Evolutionary conservation across 352 stramenopile genomes (phyloP), one percentile per base, ranked within the genome.

Genomic region (Phytophthora foliorum): DNA sequence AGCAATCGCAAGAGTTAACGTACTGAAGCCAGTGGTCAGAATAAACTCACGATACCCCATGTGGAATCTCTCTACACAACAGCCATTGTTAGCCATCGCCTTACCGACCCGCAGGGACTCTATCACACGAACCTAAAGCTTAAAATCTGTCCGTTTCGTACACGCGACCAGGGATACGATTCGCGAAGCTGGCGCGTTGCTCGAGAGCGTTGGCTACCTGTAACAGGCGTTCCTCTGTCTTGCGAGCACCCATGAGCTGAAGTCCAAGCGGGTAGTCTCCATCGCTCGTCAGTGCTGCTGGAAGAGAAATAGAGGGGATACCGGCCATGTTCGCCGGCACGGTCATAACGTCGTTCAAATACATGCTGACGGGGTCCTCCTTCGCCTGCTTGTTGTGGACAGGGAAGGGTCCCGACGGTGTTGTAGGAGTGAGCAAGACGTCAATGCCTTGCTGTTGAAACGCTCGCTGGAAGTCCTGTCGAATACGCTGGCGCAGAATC

Each of bases 261-360:
- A 95, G 74, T 21, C 88, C 85, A 5, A 95, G 80, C n/a, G 89
- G 86, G 34, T 92, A 80, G 13, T 82, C 63, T 5, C 75, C 80
- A 10, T 81, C 73, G 14, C 22, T 84, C 10, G 84, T 94, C 21
- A 91, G 64, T 21, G 86, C 84, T 9, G 78, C 79, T 3, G 91
- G 91, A 21, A 97, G 51, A 2, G 91, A 97, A 14, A 98, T 77
- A 6, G 92, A 80, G 22, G 93, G 93, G 2, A 98, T 51, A 7
- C 93, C 90, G 0, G 93, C 93, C 54, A 98, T 81, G 58, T 91
- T 97, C 3, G 89, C 86, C 9, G 92, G 89, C 22, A 98, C 91
- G 3, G 93, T 98, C 80, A 98, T 96, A 22, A 98, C 88, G 60
- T 98, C 94, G 67, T 97, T 97, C 44, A 97, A 67, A 60, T 97